These are phyloP conservation scores for Ophiocordyceps camponoti-floridani DNA, from an alignment of 2,329 filamentous ascomycete genomes.

Conservation along the genomic window DNA sequence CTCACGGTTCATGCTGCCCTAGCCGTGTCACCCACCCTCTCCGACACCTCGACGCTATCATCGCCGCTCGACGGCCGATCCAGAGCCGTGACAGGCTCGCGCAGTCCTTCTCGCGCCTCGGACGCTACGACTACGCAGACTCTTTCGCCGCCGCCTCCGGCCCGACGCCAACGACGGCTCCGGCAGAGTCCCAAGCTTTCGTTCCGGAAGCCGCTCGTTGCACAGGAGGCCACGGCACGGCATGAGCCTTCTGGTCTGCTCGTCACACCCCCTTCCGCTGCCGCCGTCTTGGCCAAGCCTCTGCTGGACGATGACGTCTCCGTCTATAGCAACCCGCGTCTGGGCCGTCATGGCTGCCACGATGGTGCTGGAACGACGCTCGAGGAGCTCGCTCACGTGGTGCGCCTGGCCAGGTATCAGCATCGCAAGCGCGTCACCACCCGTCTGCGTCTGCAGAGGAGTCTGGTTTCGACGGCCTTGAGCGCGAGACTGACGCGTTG, in stretches of 20 bases:
- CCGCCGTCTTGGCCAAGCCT: conserved; percentile 21
- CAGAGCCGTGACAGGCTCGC: conserved; percentile 18
- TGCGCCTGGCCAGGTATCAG: conserved; percentile 63
- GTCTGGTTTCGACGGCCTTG: conserved; percentile 55
- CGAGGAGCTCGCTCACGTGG: conserved; percentile 61
- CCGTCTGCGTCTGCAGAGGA: conserved; percentile 55
- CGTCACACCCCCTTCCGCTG: conserved; percentile 8
- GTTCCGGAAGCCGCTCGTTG: conserved; percentile 30
- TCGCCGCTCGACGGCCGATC: conserved; percentile 33
- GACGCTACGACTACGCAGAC: conserved; percentile 23
- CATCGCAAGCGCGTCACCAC: conserved; percentile 62
- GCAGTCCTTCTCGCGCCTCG: conserved; percentile 33
- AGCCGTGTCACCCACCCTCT: conserved; percentile 15
- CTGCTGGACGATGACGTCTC: conserved; percentile 46
- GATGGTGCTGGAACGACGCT: conserved; percentile 51
- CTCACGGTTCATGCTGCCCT: conserved; percentile 10
- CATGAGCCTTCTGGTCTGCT: conserved; percentile 9
- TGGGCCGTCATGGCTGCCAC: conserved; percentile 41
- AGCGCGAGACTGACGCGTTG: conserved; percentile 58
- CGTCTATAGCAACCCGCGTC: conserved; percentile 43
- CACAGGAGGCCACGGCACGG: conserved; percentile 18
- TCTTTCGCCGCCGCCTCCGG: conserved; percentile 5
- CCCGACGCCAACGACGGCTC: conserved; percentile 23
- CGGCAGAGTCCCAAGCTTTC: conserved; percentile 18
- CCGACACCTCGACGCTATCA: conserved; percentile 29